These are phyloP conservation scores for Gossypium schwendimanii DNA, from an alignment of 441 rosid species.

Conservation along the genomic window DNA sequence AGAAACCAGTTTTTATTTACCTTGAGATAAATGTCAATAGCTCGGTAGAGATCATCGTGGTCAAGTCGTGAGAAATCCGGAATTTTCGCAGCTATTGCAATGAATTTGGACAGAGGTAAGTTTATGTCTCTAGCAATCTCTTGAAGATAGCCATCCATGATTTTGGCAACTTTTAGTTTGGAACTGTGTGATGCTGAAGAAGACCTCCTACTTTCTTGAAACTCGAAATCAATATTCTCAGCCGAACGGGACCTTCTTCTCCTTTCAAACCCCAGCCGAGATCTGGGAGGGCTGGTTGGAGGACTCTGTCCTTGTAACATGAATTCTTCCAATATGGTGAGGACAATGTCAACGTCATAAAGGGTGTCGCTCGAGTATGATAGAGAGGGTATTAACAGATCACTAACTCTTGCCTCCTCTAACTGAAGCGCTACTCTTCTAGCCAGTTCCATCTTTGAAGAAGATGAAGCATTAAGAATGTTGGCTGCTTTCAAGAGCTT, in stretches of 20 bases:
- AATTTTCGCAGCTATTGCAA: constrained; percentile 42
- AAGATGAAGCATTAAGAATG: constrained; percentile 33
- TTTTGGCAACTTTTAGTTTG: constrained; percentile 56
- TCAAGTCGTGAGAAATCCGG: constrained; percentile 49
- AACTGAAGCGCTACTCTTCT: constrained; percentile 50
- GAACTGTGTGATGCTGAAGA: constrained; percentile 61
- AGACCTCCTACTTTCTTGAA: constrained; percentile 72
- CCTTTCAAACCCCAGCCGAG: constrained; percentile 54
- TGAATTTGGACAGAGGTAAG: constrained; percentile 46
- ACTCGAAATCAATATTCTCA: constrained; percentile 66
- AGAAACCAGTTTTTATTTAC: constrained; percentile 29
- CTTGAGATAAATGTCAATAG: constrained; percentile 62
- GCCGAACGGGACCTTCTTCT: constrained; percentile 88
- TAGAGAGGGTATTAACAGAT: constrained; percentile 49
- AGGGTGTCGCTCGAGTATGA: constrained; percentile 30
- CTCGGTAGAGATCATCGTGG: constrained; percentile 62
- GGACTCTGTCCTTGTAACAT: constrained; percentile 58
- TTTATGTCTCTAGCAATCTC: constrained; percentile 50
- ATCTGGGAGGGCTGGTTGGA: constrained; percentile 56
- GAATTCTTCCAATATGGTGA: constrained; percentile 51
- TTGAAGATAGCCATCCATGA: constrained; percentile 57
- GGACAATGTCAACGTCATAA: constrained; percentile 55
- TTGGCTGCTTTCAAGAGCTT: constrained; percentile 48
- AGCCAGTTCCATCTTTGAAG: constrained; percentile 55
- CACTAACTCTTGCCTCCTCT: constrained; percentile 54